These are phyloP conservation scores for Globisporangium megalacanthum DNA, from an alignment of 352 stramenopile genomes.

Conservation along the genomic window DNA sequence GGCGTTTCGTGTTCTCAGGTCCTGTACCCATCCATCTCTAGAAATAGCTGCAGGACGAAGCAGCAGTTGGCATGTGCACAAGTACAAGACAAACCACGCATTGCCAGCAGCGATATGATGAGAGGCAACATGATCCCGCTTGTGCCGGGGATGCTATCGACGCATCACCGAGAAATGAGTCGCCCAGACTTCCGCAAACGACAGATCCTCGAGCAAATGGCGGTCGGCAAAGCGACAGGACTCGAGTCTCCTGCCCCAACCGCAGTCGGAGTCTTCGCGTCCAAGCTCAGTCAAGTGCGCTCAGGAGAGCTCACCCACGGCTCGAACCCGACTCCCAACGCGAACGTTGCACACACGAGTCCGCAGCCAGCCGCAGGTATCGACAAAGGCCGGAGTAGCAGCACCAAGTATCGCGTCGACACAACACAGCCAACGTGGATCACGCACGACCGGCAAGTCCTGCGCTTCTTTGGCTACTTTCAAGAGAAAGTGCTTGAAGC, in stretches of 20 bases:
- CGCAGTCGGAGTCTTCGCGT: constrained; percentile 3
- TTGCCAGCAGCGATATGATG: not conserved
- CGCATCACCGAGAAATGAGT: constrained; percentile 34
- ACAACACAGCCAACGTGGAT: constrained; percentile 52
- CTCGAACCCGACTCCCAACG: not conserved
- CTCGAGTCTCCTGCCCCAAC: not conserved
- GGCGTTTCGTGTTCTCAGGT: not conserved
- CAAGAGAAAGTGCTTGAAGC: constrained; percentile 49
- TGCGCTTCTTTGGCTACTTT: constrained; percentile 91
- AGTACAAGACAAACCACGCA: not conserved
- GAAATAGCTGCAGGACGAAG: not conserved
- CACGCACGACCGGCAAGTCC: constrained; percentile 72
- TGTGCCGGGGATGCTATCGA: constrained; percentile 54
- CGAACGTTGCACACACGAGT: not conserved
- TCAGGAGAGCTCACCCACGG: not conserved
- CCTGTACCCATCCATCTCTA: not conserved
- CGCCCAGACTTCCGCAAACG: constrained; percentile 51
- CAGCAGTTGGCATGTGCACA: not conserved
- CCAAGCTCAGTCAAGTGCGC: constrained; percentile 15
- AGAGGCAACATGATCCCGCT: constrained; percentile 21
- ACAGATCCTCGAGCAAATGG: constrained; percentile 64
- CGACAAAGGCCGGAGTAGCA: constrained; percentile 12
- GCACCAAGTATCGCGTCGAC: constrained; percentile 45
- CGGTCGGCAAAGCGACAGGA: constrained; percentile 29
- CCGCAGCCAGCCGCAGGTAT: not conserved